Evolutionary conservation across 2,329 filamentous ascomycete species (phyloP).

Genomic region (Curvularia sp.): DNA sequence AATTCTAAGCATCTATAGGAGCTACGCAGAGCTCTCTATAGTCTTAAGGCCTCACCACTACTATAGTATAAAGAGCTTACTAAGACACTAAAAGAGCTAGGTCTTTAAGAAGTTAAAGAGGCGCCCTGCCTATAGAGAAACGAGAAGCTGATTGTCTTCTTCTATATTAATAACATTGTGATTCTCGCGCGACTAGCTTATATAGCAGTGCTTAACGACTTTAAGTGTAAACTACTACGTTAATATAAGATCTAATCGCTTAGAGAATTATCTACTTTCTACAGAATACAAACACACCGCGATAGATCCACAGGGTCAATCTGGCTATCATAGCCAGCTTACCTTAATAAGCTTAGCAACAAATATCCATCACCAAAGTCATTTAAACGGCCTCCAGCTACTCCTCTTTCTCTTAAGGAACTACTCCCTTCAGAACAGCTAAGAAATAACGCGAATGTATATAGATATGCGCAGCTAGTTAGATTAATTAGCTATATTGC

Average conservation of each 20-base stretch:
- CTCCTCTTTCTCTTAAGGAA: conserved; percentile 7
- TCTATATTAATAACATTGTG: conserved; percentile 6
- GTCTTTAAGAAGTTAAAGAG: conserved; percentile 4
- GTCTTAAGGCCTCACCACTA: conserved; percentile 5
- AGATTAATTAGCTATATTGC: conserved; percentile 27
- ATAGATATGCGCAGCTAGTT: conserved; percentile 18
- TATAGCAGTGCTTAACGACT: conserved; percentile 3
- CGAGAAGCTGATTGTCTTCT: conserved; percentile 4
- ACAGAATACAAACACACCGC: conserved; percentile 2
- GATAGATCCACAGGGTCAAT: neutral
- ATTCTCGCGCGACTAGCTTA: conserved; percentile 3
- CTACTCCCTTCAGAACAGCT: conserved; percentile 15
- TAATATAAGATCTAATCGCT: conserved; percentile 7
- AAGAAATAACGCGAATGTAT: conserved; percentile 16
- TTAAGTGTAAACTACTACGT: conserved; percentile 4
- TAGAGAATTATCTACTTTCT: conserved; percentile 4
- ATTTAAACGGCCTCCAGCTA: conserved; percentile 4
- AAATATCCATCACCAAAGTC: conserved; percentile 7
- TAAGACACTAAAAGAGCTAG: conserved; percentile 1
- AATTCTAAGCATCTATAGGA: neutral
- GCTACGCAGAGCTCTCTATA: neutral
- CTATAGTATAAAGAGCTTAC: conserved; percentile 9
- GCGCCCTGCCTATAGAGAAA: neutral
- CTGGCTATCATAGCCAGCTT: conserved; percentile 7
- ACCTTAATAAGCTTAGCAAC: neutral